Conservation (phyloP, 768 basidiomycete species). For the Pulveroboletus sp. region DNA sequence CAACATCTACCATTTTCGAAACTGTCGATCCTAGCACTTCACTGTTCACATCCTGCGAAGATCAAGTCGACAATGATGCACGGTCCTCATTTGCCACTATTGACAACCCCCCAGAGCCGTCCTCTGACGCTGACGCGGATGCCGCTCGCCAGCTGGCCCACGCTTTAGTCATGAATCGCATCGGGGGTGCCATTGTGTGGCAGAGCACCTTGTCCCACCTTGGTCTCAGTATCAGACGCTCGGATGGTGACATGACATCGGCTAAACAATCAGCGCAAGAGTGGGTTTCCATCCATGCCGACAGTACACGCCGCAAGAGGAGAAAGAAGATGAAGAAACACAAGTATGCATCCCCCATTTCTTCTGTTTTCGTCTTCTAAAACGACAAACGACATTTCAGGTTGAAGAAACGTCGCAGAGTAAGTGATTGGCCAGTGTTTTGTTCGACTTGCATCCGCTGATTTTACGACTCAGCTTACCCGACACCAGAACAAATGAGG, state of each 20-base stretch:
- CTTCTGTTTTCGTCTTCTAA: conserved; percentile 10
- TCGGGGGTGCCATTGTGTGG: conserved; percentile 63
- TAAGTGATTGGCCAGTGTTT: conserved; percentile 34
- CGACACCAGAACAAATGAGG: conserved; percentile 35
- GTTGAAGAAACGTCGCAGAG: conserved; percentile 87
- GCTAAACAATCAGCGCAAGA: conserved; percentile 53
- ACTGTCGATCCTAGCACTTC: conserved; percentile 18
- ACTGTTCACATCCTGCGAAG: conserved; percentile 15
- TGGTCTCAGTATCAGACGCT: conserved; percentile 51
- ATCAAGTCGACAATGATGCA: conserved; percentile 25
- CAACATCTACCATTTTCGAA: conserved; percentile 52
- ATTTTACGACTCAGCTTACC: conserved; percentile 38
- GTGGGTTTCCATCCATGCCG: conserved; percentile 64
- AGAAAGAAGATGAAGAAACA: conserved; percentile 97
- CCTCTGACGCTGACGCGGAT: conserved; percentile 72
- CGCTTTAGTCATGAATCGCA: conserved; percentile 62
- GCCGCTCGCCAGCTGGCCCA: conserved; percentile 76
- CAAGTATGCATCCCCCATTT: conserved; percentile 54
- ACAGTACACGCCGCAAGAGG: conserved; percentile 80
- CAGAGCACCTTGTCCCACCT: conserved; percentile 59
- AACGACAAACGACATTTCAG: conserved; percentile 33
- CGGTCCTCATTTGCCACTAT: conserved; percentile 24
- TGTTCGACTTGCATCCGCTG: conserved; percentile 8
- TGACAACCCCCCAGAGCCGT: conserved; percentile 45
- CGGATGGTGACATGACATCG: conserved; percentile 46